Evolutionary conservation across 2,329 filamentous ascomycete genomes (phyloP).

Genomic region (Fusarium fracticaudum): DNA sequence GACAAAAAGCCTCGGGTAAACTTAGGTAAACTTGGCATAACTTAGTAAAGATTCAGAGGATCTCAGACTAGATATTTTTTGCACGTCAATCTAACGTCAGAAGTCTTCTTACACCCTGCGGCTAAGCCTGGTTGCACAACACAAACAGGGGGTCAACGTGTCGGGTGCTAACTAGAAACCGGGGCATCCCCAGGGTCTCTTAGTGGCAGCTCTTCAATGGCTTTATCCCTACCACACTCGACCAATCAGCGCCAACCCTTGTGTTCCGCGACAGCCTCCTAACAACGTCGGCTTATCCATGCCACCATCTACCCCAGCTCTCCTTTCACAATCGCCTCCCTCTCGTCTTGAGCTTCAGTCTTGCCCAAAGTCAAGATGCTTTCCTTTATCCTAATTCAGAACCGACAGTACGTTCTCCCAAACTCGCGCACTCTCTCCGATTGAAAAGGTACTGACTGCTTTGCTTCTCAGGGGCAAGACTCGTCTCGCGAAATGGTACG

Average conservation of each 20-base stretch:
- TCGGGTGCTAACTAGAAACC: not conserved
- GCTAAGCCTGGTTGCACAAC: not conserved
- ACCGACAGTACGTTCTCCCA: conserved; percentile 73
- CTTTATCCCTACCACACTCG: not conserved
- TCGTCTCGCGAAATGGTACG: conserved; percentile 98
- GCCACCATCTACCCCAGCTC: conserved; percentile 8
- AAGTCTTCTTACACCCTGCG: too few relatives aligned
- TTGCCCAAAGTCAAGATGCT: conserved; percentile 60
- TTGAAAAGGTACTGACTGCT: not conserved
- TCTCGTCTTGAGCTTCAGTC: not conserved
- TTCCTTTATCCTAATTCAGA: conserved; percentile 90
- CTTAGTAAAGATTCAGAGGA: too few relatives aligned
- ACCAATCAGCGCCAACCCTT: conserved; percentile 22
- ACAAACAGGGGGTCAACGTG: conserved; percentile 1
- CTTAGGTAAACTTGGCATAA: too few relatives aligned
- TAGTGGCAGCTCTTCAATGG: conserved; percentile 20
- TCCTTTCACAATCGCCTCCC: conserved; percentile 3
- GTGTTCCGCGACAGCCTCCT: conserved; percentile 33
- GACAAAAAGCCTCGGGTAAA: too few relatives aligned
- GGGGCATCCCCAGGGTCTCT: not conserved
- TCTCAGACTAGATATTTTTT: too few relatives aligned
- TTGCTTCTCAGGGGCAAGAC: conserved; percentile 83
- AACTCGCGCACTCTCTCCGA: not conserved
- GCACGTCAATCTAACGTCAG: too few relatives aligned
- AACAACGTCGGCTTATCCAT: conserved; percentile 31